These are phyloP conservation scores for Entomortierella parvispora DNA, from an alignment of 192 early-diverging fungal species.

Conservation along the genomic window DNA sequence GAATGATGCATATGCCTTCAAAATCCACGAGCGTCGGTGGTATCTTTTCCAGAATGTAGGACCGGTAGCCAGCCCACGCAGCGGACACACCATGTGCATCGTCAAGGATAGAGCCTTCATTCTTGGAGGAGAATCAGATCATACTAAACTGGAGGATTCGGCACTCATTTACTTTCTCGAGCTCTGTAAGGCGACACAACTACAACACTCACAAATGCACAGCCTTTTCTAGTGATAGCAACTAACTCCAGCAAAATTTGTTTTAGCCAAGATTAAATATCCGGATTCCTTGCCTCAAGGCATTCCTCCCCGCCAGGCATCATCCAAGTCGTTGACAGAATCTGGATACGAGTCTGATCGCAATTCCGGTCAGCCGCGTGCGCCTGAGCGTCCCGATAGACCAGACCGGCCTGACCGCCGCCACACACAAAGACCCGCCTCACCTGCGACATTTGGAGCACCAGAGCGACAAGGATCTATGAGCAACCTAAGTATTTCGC, in stretches of 20 bases:
- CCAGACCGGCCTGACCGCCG: constrained; percentile 46
- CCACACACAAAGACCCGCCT: constrained; percentile 28
- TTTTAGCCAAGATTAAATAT: constrained; percentile 37
- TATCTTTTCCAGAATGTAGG: constrained; percentile 70
- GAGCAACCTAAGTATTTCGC: constrained; percentile 21
- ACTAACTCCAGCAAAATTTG: not conserved
- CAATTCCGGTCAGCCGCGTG: not conserved
- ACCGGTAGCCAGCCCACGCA: constrained; percentile 58
- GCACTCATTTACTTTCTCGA: constrained; percentile 47
- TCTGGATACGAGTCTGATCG: constrained; percentile 14
- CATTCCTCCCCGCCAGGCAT: constrained; percentile 42
- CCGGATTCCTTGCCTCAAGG: constrained; percentile 14
- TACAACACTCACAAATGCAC: not conserved
- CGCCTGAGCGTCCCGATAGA: constrained; percentile 15
- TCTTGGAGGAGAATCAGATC: constrained; percentile 62
- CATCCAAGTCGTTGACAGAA: constrained; percentile 12
- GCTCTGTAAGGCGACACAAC: constrained; percentile 10
- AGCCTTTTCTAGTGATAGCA: not conserved
- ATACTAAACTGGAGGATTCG: constrained; percentile 49
- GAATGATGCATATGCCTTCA: constrained; percentile 62
- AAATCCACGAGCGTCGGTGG: constrained; percentile 63
- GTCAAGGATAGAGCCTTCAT: constrained; percentile 58
- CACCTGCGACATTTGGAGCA: constrained; percentile 18
- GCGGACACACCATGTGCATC: constrained; percentile 56
- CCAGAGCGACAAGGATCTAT: constrained; percentile 17